A percentile compares a stretch with the other conserved stretches of the same genome.
phyloP scores from a whole-genome alignment of 352 stramenopile species.

The Phytophthora fragariaefolia region DNA sequence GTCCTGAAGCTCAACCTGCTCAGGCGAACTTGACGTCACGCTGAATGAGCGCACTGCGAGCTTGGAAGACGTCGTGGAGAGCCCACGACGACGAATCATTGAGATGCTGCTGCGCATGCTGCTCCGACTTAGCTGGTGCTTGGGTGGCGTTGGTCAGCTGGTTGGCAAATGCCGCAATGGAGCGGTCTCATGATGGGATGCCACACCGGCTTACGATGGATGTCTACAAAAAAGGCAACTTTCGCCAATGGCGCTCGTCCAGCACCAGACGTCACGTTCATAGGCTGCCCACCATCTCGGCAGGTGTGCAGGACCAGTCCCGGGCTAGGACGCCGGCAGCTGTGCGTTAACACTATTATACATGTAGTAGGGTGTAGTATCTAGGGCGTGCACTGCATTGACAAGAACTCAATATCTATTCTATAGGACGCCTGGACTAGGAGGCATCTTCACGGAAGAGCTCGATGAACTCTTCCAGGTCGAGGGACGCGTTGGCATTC shows the following conservation, averaged over 20 bases:
- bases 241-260: constrained; percentile 17
- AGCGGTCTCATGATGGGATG: constrained; percentile 25
- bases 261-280: constrained; percentile 23
- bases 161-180: constrained; percentile 20
- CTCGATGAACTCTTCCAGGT: constrained; percentile 82
- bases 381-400: no score
- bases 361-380: no score
- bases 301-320: constrained; percentile 20
- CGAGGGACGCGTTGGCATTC: constrained; percentile 75
- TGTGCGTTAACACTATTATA: background rate
- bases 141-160: no score
- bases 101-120: constrained; percentile 23
- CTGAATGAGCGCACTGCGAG: constrained; percentile 8
- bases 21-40: constrained; percentile 7
- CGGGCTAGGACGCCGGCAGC: background rate
- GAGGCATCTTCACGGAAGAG: constrained; percentile 77
- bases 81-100: constrained; percentile 6
- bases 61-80: constrained; percentile 1
- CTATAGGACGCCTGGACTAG: background rate
- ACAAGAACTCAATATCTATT: no score
- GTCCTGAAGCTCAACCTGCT: background rate
- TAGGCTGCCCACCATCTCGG: constrained; percentile 15
- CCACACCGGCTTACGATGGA: constrained; percentile 20
- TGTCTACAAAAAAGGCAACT: constrained; percentile 16
- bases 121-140: constrained; percentile 6